Evolutionary conservation across 768 basidiomycete genomes (phyloP), one percentile per base, ranked within the genome.

Genomic region (Lactifluus echinatus): DNA sequence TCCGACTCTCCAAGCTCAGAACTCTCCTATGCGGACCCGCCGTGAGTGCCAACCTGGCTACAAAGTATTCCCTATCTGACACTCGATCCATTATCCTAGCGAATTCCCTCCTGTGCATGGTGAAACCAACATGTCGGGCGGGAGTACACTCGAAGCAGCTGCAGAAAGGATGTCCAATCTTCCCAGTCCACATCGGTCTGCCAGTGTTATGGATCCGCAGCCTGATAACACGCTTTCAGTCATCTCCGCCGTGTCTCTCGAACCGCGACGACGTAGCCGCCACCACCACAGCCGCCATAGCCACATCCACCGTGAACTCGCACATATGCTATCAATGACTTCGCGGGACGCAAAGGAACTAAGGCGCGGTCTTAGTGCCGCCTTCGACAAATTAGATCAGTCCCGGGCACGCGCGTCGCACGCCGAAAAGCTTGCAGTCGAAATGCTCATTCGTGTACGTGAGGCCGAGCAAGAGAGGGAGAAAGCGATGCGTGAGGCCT

Each of bases 401-500:
- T 77, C 77, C 58, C 71, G 76, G 2, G 62, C 64, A 28, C 76
- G 76, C 53, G 76, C 75, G 23, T 70, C 70, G 28, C 68, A 72
- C 24, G 74, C 77, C n/a, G 76, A 78, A 59, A 69, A 69, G 39
- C 73, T 76, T 37, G 76, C 76, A n/a, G 67, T 76, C 43, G 77
- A 77, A 45, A 71, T 77, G 59, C 75, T 75, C 23, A 66, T 69
- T 51, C 70, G 73, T 24, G 67, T 79, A 54, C 73, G 72, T 46
- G 65, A 69, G 39, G 72, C 71, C 10, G 75, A 72, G 26, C 74
- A 75, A 12, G 72, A 69, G 33, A 71, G 75, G 39, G 59, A 70
- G 7, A 65, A 66, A 12, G 66, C 75, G 1, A 73, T 77, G 59
- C 71, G 71, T 21, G 75, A 78, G 3, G 61, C 68, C 0, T 67